Percentiles rank a stretch among this genome's conserved stretches.
These are phyloP conservation scores for Rhododendron ferrugineum DNA, from an alignment of 148 eudicot species.

Conservation along the genomic window DNA sequence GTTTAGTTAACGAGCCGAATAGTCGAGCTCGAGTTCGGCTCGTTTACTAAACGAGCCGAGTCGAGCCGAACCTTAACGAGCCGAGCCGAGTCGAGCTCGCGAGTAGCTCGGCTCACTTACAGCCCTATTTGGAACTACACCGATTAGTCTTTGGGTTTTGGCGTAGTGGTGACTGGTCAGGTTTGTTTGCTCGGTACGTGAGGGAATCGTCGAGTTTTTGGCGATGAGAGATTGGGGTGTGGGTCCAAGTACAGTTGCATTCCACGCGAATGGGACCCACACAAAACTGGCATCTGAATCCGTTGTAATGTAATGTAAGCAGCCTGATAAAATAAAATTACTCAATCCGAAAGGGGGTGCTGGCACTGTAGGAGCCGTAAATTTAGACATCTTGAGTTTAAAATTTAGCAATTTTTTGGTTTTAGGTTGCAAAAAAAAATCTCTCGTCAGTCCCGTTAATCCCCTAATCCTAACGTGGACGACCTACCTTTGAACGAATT, in stretches of 20 bases:
- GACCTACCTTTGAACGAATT: background rate
- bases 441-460: no score
- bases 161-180: background rate
- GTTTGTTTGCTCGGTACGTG: background rate
- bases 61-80: no score
- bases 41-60: no score
- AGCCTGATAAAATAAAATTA: background rate
- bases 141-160: background rate
- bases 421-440: no score
- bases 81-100: no score
- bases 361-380: background rate
- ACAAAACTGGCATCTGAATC: background rate
- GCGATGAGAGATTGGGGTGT: background rate
- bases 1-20: no score
- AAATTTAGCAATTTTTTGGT: no score
- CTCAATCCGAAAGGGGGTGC: background rate
- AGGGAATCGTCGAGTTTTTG: slow-evolving; percentile 1
- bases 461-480: accelerated
- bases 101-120: no score
- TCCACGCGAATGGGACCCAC: slow-evolving; percentile 13
- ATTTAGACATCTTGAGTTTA: no score
- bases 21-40: no score
- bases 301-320: background rate
- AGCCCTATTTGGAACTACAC: background rate
- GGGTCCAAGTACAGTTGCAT: slow-evolving; percentile 5